These are phyloP conservation scores for Lachancea sp. DNA, from an alignment of 805 yeast species.

Conservation along the genomic window DNA sequence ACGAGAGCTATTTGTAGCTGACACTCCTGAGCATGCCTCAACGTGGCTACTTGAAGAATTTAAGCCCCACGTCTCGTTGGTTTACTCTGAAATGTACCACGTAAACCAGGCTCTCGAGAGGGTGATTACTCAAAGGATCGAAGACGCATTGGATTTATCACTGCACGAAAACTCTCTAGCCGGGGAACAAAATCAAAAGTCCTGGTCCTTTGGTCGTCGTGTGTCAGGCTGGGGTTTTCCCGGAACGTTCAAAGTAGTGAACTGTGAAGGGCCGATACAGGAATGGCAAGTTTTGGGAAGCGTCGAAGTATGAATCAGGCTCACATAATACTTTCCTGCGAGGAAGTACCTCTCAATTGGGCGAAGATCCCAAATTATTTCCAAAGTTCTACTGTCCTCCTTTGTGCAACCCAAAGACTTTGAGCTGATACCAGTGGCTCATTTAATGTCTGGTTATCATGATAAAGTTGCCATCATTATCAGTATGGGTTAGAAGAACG, in stretches of 20 bases:
- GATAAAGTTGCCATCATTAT: too few relatives aligned
- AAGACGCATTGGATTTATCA: conserved; percentile 51
- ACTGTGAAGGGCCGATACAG: conserved; percentile 63
- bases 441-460: too few relatives aligned
- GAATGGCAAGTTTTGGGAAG: conserved; percentile 62
- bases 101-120: conserved; percentile 60
- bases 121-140: conserved; percentile 57
- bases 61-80: conserved; percentile 68
- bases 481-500: too few relatives aligned
- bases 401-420: too few relatives aligned
- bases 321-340: not conserved
- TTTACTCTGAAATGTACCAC: conserved; percentile 59
- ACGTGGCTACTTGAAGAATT: conserved; percentile 53
- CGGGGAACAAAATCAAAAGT: conserved; percentile 14
- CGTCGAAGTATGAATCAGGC: conserved; percentile 26
- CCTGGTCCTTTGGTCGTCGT: conserved; percentile 20
- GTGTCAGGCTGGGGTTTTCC: conserved; percentile 56
- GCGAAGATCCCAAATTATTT: too few relatives aligned
- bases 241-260: conserved; percentile 53
- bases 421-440: too few relatives aligned
- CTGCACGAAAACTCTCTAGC: conserved; percentile 9
- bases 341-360: too few relatives aligned
- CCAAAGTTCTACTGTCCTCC: too few relatives aligned
- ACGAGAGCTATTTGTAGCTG: conserved; percentile 47
- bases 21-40: conserved; percentile 40